phyloP scores from a whole-genome alignment of 768 basidiomycete genomes.

The Tricholoma sp. region DNA sequence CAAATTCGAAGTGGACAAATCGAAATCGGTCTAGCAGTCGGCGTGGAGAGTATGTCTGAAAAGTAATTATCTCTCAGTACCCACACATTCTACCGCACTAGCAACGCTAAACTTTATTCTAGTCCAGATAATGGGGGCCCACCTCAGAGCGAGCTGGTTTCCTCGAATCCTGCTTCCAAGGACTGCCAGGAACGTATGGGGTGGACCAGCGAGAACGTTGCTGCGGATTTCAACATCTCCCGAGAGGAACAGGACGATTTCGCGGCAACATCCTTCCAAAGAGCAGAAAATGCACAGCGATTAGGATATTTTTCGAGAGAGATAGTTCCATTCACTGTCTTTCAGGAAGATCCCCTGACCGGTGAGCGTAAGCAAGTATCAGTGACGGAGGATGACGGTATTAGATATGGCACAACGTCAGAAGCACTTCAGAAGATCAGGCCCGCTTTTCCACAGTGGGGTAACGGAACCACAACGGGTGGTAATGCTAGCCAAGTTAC shows the following conservation, averaged over 20 bases:
- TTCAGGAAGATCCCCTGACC: constrained; percentile 50
- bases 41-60: constrained; percentile 83
- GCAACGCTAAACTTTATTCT: constrained; percentile 8
- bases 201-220: constrained; percentile 88
- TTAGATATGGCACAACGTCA: constrained; percentile 68
- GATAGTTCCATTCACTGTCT: constrained; percentile 73
- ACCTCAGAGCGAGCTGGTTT: constrained; percentile 55
- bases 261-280: constrained; percentile 72
- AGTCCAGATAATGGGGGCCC: constrained; percentile 66
- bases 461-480: constrained; percentile 65
- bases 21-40: constrained; percentile 73
- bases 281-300: constrained; percentile 70
- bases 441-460: constrained; percentile 82
- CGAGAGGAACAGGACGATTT: constrained; percentile 73
- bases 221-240: constrained; percentile 63
- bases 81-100: background rate
- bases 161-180: constrained; percentile 46
- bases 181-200: constrained; percentile 77
- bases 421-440: constrained; percentile 59
- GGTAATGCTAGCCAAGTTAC: constrained; percentile 86
- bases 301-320: constrained; percentile 60
- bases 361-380: constrained; percentile 49
- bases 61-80: constrained; percentile 40
- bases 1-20: constrained; percentile 76
- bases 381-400: constrained; percentile 70